Evolutionary conservation across 768 basidiomycete genomes (phyloP).

Genomic region (Boletellus ananas): DNA sequence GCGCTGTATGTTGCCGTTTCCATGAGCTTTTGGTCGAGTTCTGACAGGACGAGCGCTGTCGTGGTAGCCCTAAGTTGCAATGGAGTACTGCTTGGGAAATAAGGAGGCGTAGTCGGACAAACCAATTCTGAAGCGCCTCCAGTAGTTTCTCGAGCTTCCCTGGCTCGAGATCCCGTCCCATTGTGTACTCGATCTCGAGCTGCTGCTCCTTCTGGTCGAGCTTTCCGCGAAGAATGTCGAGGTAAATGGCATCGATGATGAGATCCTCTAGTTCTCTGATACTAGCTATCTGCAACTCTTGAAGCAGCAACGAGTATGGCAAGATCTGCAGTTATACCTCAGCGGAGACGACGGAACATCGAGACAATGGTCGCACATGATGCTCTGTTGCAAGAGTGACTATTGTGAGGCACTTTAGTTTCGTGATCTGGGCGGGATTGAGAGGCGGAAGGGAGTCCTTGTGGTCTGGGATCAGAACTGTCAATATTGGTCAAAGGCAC

Average conservation of each 20-base stretch:
- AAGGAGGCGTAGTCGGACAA: slow-evolving; percentile 19
- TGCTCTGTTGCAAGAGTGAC: slow-evolving; percentile 75
- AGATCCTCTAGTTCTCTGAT: slow-evolving; percentile 93
- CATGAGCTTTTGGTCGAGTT: slow-evolving; percentile 68
- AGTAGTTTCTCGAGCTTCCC: slow-evolving; percentile 60
- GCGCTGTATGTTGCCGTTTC: slow-evolving; percentile 46
- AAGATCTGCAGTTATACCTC: slow-evolving; percentile 53
- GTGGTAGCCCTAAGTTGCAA: slow-evolving; percentile 56
- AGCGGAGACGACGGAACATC: background rate
- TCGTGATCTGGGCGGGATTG: slow-evolving; percentile 69
- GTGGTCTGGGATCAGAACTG: slow-evolving; percentile 45
- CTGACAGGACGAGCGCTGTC: slow-evolving; percentile 63
- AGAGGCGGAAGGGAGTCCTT: slow-evolving; percentile 64
- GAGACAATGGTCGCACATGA: slow-evolving; percentile 50
- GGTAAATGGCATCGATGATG: slow-evolving; percentile 95
- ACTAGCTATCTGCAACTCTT: slow-evolving; percentile 67
- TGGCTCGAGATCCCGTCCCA: slow-evolving; percentile 88
- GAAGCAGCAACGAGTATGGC: slow-evolving; percentile 70
- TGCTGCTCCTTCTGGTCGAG: slow-evolving; percentile 90
- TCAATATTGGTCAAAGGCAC: background rate
- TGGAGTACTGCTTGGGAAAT: background rate
- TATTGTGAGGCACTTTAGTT: slow-evolving; percentile 91
- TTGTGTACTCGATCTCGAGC: slow-evolving; percentile 87
- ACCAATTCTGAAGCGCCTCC: slow-evolving; percentile 66
- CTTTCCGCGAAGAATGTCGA: slow-evolving; percentile 83